Conservation (phyloP, 192 early-diverging fungal genomes). For the Chytriomyces confervae region DNA sequence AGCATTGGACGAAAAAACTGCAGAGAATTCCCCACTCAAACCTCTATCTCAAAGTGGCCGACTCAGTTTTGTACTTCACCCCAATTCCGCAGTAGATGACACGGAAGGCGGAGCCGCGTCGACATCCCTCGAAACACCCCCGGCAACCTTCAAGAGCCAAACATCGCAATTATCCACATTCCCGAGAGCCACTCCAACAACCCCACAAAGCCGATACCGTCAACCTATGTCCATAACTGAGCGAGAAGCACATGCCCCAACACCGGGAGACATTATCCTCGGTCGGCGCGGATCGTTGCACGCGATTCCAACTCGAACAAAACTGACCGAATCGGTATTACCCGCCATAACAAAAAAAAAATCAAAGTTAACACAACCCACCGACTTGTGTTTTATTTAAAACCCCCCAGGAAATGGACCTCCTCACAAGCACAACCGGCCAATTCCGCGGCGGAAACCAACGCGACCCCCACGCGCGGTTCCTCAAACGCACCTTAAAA, state of each 20-base stretch:
- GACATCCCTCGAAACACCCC: constrained; percentile 77
- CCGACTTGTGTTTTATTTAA: not conserved
- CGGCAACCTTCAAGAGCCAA: no score
- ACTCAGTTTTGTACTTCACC: no score
- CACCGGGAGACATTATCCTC: constrained; percentile 18
- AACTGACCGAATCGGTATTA: constrained; percentile 11
- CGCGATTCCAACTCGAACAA: constrained; percentile 17
- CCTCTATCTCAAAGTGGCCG: not conserved
- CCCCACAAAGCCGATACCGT: constrained; percentile 45
- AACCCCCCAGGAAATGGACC: constrained; percentile 24
- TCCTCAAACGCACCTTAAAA: constrained; percentile 21
- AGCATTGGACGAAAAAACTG: not conserved
- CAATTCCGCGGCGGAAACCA: constrained; percentile 29
- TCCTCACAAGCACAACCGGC: constrained; percentile 32
- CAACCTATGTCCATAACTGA: constrained; percentile 48
- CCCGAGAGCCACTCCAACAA: no score
- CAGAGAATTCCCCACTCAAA: not conserved
- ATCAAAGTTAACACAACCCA: no score
- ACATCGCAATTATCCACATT: no score
- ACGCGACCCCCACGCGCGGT: constrained; percentile 21
- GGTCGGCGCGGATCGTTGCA: constrained; percentile 21
- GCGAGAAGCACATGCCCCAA: not conserved
- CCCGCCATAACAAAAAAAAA: not conserved
- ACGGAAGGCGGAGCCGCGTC: no score
- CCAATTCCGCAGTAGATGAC: no score